Percentiles rank a stretch among this genome's conserved stretches.
phyloP scores from a whole-genome alignment of 768 basidiomycete genomes.

The Mycena albidolilacea region DNA sequence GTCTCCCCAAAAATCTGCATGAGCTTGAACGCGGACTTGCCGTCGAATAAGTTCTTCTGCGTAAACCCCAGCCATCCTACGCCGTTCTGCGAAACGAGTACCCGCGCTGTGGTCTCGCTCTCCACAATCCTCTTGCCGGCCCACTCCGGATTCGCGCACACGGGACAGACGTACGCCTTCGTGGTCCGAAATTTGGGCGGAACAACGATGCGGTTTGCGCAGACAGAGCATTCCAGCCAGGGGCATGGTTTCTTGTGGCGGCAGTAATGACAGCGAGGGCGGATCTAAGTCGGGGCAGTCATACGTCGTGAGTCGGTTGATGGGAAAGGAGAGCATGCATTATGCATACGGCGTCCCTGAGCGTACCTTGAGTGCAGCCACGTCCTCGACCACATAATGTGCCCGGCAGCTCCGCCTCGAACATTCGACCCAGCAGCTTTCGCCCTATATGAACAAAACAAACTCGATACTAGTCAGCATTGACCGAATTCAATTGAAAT shows the following conservation, averaged over 20 bases:
- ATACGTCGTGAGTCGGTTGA: no score
- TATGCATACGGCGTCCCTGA: no score
- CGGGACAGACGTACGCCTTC: slow-evolving; percentile 40
- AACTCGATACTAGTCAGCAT: no score
- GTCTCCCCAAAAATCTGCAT: slow-evolving; percentile 41
- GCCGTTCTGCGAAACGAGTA: slow-evolving; percentile 42
- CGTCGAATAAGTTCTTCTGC: slow-evolving; percentile 32
- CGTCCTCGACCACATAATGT: slow-evolving; percentile 44
- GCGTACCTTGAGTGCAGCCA: slow-evolving; percentile 29
- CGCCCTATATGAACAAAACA: slow-evolving; percentile 7
- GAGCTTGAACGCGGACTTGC: slow-evolving; percentile 48
- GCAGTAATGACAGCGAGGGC: slow-evolving; percentile 47
- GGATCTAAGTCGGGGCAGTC: slow-evolving; percentile 27
- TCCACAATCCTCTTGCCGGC: slow-evolving; percentile 23
- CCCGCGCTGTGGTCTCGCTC: slow-evolving; percentile 36
- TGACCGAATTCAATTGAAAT: no score
- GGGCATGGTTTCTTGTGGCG: slow-evolving; percentile 42
- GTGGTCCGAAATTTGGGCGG: slow-evolving; percentile 32
- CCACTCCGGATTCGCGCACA: slow-evolving; percentile 36
- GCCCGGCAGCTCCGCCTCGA: slow-evolving; percentile 42
- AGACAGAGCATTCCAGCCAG: slow-evolving; percentile 43
- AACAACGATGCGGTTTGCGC: slow-evolving; percentile 45
- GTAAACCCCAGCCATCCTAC: slow-evolving; percentile 44
- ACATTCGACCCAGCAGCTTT: slow-evolving; percentile 49
- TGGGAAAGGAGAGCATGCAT: no score